Base-by-base conservation (phyloP, 2,329 filamentous ascomycete genomes). In the Penicillium corylophilum region DNA sequence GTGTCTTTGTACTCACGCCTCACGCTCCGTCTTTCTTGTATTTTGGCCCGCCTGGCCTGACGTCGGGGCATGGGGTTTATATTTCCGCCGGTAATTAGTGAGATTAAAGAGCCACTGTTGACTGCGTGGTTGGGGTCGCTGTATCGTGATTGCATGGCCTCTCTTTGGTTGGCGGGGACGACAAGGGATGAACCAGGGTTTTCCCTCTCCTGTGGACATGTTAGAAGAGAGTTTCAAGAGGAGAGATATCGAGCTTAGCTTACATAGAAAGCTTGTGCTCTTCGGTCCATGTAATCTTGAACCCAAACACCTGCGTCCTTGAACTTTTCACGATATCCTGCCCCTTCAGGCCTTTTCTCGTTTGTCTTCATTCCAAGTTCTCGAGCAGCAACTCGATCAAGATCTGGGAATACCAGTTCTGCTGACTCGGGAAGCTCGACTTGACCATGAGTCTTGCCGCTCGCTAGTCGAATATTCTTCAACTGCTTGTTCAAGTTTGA, bases 211-310 rank as follows among this genome's bases (percentile, higher is more conserved):
- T 53, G 16, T 5, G 5, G 9, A 9, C 2, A 8, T 7, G n/a
- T 35, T 42, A 20, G 5, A 7, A 29, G 24, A 10, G 4, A 29
- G 15, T 5, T n/a, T n/a, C n/a, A 7, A 23, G 16, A 22, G 24
- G 1, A 16, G 1, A 43, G 2, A 26, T 4, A 5, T 1, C 4
- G 24, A 22, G n/a, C 5, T 20, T 2, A 36, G 13, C 49, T 13
- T 33, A 57, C 55, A 22, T 50, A 49, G 13, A 49, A 45, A 8
- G 45, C 48, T 12, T 58, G 53, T 2, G 40, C 41, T 15, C 48
- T 46, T 28, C 53, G 45, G 18, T 56, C 55, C 10, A 53, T 24
- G 31, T 58, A 58, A 8, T 56, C 53, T 16, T 51, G 50, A 9
- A 53, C 53, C 55, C 55, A 58, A 5, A 43, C 10, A 7, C 53